Evolutionary conservation across 371 early-diverging fungal genomes (phyloP).

Genomic region (Mucor ambiguus): DNA sequence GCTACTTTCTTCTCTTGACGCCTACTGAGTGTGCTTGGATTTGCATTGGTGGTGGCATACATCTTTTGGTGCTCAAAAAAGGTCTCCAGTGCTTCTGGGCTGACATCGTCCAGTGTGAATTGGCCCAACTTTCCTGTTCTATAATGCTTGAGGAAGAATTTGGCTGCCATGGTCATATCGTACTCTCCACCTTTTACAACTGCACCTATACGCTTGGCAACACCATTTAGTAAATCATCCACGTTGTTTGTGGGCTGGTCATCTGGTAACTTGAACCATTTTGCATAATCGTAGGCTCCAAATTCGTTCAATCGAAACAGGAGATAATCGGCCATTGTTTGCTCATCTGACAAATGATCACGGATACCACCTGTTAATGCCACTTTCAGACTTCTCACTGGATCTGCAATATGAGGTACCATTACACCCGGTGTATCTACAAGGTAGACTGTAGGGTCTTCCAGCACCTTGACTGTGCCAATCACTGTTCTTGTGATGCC

Average conservation of each 20-base stretch:
- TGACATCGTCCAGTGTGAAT: conserved; percentile 74
- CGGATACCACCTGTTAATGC: conserved; percentile 89
- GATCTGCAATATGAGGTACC: conserved; percentile 83
- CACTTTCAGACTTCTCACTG: conserved; percentile 74
- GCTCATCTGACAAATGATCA: conserved; percentile 82
- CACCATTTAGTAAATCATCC: conserved; percentile 55
- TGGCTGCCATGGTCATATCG: conserved; percentile 66
- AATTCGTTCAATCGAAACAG: conserved; percentile 79
- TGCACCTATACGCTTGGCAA: conserved; percentile 79
- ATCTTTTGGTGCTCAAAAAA: conserved; percentile 49
- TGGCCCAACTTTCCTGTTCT: conserved; percentile 73
- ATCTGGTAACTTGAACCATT: conserved; percentile 34
- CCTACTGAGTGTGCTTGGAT: conserved; percentile 32
- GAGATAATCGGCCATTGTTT: conserved; percentile 87
- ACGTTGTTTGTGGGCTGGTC: conserved; percentile 73
- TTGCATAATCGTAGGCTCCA: conserved; percentile 37
- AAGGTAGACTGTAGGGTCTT: conserved; percentile 86
- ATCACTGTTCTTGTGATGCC: conserved; percentile 89
- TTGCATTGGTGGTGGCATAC: conserved; percentile 16
- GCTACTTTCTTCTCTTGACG: conserved; percentile 57
- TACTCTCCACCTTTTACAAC: conserved; percentile 73
- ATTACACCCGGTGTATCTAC: conserved; percentile 93
- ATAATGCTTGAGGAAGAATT: conserved; percentile 74
- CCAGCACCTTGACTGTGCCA: conserved; percentile 82
- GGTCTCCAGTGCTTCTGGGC: conserved; percentile 46